Percentiles rank a stretch among this genome's conserved stretches.
These are phyloP conservation scores for Cubamyces lactineus DNA, from an alignment of 768 basidiomycete genomes.

Conservation along the genomic window DNA sequence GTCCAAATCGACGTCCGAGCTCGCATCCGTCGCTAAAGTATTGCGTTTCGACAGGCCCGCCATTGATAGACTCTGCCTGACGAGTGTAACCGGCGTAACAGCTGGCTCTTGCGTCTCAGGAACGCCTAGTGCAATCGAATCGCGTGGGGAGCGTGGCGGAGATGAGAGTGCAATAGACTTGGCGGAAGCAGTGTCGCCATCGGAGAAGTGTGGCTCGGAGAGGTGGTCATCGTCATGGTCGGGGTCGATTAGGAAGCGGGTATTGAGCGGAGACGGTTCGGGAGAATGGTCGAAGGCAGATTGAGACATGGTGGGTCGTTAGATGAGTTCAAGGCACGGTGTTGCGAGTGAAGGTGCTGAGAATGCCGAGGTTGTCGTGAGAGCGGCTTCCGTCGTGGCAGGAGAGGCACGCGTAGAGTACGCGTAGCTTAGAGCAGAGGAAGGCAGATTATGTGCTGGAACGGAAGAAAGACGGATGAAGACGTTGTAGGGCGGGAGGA, in stretches of 20 bases:
- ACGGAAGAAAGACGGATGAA: background rate
- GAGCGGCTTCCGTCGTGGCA: background rate
- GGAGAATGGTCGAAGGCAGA: conserved; percentile 25
- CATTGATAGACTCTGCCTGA: conserved; percentile 30
- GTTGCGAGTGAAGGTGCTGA: too few relatives aligned
- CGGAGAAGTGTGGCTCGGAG: conserved; percentile 35
- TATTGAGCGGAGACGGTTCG: conserved; percentile 25
- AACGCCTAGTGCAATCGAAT: conserved; percentile 26
- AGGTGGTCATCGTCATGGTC: conserved; percentile 26
- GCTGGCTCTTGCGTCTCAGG: conserved; percentile 24
- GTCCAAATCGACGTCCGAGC: conserved; percentile 38
- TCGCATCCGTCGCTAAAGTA: conserved; percentile 53
- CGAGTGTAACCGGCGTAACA: conserved; percentile 27
- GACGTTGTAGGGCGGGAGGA: background rate
- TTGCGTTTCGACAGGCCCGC: conserved; percentile 22
- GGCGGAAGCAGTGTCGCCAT: conserved; percentile 79
- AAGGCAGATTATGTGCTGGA: background rate
- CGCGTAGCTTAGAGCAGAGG: background rate
- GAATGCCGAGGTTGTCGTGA: background rate
- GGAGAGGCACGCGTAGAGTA: background rate
- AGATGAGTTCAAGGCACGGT: background rate
- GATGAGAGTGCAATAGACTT: conserved; percentile 78
- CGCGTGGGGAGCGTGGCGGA: conserved; percentile 55
- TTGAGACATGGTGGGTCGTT: conserved; percentile 17
- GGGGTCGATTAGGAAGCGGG: conserved; percentile 29